Conservation (phyloP, 805 yeast genomes). For the Wickerhamiella shivajii region DNA sequence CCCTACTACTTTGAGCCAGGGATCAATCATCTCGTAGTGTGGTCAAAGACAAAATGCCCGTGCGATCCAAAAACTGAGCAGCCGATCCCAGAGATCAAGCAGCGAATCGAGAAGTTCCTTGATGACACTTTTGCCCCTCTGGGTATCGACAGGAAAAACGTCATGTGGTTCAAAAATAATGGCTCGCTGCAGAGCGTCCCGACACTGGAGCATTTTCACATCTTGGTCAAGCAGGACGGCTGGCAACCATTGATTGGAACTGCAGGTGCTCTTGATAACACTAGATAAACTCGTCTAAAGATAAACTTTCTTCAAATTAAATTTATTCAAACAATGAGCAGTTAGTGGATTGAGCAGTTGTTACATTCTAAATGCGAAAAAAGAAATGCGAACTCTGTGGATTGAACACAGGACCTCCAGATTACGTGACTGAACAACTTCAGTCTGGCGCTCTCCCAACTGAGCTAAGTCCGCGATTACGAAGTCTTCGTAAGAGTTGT, state of each 20-base stretch:
- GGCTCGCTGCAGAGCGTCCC: constrained; percentile 40
- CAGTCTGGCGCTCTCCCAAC: constrained; percentile 39
- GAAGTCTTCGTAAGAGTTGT: too few species aligned
- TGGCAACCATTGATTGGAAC: constrained; percentile 5
- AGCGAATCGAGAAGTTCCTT: constrained; percentile 29
- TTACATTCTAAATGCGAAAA: too few species aligned
- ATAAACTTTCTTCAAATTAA: too few species aligned
- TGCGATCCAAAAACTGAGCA: constrained; percentile 30
- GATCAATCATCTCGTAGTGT: constrained; percentile 39
- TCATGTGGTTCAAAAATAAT: constrained; percentile 48
- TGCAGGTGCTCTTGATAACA: constrained; percentile 1
- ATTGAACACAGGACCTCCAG: constrained; percentile 77
- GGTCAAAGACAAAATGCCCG: constrained; percentile 37
- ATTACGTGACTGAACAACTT: constrained; percentile 24
- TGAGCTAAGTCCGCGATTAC: constrained; percentile 36
- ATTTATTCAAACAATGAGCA: too few species aligned
- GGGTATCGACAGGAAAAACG: constrained; percentile 26
- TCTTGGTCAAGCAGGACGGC: constrained; percentile 25
- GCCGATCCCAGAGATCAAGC: constrained; percentile 25
- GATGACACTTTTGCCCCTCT: constrained; percentile 29
- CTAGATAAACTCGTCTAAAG: too few species aligned
- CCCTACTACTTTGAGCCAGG: constrained; percentile 38
- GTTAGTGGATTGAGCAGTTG: too few species aligned
- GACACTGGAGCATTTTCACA: constrained; percentile 43
- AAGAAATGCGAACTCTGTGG: constrained; percentile 35